Evolutionary conservation across 2,329 filamentous ascomycete species (phyloP).

Genomic region (Xylaria sp.): DNA sequence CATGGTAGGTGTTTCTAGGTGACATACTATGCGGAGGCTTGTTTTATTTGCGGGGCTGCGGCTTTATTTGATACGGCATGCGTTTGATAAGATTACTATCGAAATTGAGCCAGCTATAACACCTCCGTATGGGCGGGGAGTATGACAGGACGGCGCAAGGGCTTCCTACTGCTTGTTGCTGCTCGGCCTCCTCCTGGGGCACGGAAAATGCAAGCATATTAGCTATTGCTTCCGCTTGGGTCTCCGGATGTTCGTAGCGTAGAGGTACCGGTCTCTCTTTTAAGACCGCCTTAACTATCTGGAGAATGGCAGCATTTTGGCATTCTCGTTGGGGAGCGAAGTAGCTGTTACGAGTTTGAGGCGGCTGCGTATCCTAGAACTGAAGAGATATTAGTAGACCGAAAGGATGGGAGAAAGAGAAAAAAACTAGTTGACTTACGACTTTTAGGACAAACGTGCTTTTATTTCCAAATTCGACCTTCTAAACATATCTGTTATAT

Average conservation of each 20-base stretch:
- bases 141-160: slow-evolving; percentile 9
- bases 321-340: slow-evolving; percentile 32
- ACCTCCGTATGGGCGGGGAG: slow-evolving; percentile 19
- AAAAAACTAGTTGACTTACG: slow-evolving; percentile 23
- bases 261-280: slow-evolving; percentile 21
- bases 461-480: slow-evolving; percentile 27
- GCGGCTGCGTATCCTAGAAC: slow-evolving; percentile 32
- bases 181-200: neutral
- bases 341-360: slow-evolving; percentile 23
- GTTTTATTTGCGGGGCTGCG: slow-evolving; percentile 8
- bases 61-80: slow-evolving; percentile 11
- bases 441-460: slow-evolving; percentile 34
- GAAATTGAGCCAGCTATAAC: slow-evolving; percentile 32
- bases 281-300: slow-evolving; percentile 29
- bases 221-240: slow-evolving; percentile 18
- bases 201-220: slow-evolving; percentile 27
- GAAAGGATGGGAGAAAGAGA: neutral
- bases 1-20: slow-evolving; percentile 22
- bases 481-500: slow-evolving; percentile 32
- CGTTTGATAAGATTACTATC: slow-evolving; percentile 13
- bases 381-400: slow-evolving; percentile 20
- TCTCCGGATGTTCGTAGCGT: slow-evolving; percentile 6
- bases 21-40: slow-evolving; percentile 21
- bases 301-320: slow-evolving; percentile 35
- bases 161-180: neutral